phyloP scores from a whole-genome alignment of 1,139 yeast genomes.

The Yarrowia galli region DNA sequence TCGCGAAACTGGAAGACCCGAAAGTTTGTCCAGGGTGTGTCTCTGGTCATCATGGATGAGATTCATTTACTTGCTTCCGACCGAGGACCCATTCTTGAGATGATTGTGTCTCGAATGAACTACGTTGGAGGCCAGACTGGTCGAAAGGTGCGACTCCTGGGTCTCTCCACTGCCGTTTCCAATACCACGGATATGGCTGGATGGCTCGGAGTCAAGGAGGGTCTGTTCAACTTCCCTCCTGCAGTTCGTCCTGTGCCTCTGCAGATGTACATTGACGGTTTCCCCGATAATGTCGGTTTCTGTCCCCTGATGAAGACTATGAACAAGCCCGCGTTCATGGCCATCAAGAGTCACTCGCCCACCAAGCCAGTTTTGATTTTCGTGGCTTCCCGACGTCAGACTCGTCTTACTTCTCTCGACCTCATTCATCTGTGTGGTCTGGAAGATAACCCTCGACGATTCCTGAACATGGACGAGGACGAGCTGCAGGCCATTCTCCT shows the following conservation, averaged over 20 bases:
- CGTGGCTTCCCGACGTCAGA: slow-evolving; percentile 97
- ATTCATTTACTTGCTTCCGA: slow-evolving; percentile 96
- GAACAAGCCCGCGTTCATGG: slow-evolving; percentile 98
- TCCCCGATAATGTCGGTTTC: slow-evolving; percentile 92
- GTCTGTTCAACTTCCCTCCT: slow-evolving; percentile 90
- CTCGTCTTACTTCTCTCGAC: slow-evolving; percentile 92
- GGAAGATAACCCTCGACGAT: slow-evolving; percentile 92
- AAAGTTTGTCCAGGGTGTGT: slow-evolving; percentile 87
- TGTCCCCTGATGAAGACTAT: slow-evolving; percentile 96
- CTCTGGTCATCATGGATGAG: slow-evolving; percentile 96
- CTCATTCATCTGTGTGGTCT: slow-evolving; percentile 91
- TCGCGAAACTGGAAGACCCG: slow-evolving; percentile 98
- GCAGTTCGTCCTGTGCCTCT: slow-evolving; percentile 98
- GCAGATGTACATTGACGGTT: slow-evolving; percentile 97
- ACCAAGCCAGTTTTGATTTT: slow-evolving; percentile 89
- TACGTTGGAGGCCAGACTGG: slow-evolving; percentile 80
- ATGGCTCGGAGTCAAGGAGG: slow-evolving; percentile 92
- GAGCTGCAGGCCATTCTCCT: slow-evolving; percentile 71
- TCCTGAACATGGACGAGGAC: slow-evolving; percentile 75
- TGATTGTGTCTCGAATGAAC: slow-evolving; percentile 98
- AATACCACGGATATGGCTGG: slow-evolving; percentile 98
- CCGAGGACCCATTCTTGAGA: slow-evolving; percentile 96
- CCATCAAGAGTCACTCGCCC: slow-evolving; percentile 95
- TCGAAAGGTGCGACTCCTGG: slow-evolving; percentile 79
- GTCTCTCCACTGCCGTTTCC: slow-evolving; percentile 97